Conservation (phyloP, 2,329 filamentous ascomycete genomes). For the Ascochyta clinopodiicola region DNA sequence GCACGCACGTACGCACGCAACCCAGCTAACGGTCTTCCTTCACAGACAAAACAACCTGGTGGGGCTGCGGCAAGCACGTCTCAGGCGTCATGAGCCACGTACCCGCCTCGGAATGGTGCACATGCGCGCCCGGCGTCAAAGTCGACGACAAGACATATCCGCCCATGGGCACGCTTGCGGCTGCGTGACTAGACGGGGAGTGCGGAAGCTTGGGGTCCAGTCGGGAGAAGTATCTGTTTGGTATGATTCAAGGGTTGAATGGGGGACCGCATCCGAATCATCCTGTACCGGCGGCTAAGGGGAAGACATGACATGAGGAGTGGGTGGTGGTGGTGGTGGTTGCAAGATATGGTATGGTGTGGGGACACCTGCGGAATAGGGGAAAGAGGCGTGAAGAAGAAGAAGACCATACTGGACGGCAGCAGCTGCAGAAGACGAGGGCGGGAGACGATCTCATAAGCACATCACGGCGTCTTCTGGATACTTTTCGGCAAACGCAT, state of each 20-base stretch:
- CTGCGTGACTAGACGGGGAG: slow-evolving; percentile 35
- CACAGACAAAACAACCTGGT: slow-evolving; percentile 66
- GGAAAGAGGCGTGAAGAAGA: background rate
- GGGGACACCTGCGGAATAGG: background rate
- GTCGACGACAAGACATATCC: slow-evolving; percentile 68
- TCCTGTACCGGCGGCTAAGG: slow-evolving; percentile 6
- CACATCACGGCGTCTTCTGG: slow-evolving; percentile 15
- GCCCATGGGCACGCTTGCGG: slow-evolving; percentile 60
- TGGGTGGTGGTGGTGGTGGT: background rate
- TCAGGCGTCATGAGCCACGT: slow-evolving; percentile 67
- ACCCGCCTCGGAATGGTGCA: slow-evolving; percentile 66
- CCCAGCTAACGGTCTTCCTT: background rate
- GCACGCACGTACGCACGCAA: too few relatives aligned
- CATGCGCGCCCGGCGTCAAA: slow-evolving; percentile 69
- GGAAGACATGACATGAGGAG: slow-evolving; percentile 16
- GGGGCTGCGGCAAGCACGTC: slow-evolving; percentile 69
- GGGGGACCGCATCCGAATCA: slow-evolving; percentile 18
- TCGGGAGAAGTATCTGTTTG: slow-evolving; percentile 16
- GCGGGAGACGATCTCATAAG: slow-evolving; percentile 1
- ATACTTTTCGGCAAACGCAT: slow-evolving; percentile 1
- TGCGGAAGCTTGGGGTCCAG: slow-evolving; percentile 13
- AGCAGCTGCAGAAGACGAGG: background rate
- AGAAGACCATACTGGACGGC: background rate
- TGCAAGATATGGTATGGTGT: background rate
- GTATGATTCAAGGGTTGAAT: slow-evolving; percentile 17